Evolutionary conservation across 1,284 basidiomycete genomes (phyloP).

Genomic region (Heterobasidion annosum): DNA sequence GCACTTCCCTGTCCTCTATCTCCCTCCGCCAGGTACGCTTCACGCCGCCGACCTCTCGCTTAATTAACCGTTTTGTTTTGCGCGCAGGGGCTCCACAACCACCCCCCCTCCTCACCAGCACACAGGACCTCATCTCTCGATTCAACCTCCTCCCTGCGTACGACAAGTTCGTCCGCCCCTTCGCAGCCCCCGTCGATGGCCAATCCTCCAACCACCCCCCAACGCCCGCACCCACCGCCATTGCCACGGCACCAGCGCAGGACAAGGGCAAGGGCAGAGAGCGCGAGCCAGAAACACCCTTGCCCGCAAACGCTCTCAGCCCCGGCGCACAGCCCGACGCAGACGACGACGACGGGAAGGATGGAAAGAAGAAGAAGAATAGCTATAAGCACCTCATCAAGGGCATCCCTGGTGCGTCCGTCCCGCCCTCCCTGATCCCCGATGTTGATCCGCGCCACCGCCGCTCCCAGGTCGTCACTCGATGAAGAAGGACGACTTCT

Average conservation of each 20-base stretch:
- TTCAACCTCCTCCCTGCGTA: slow-evolving; percentile 62
- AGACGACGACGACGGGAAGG: slow-evolving; percentile 44
- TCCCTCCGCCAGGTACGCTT: slow-evolving; percentile 23
- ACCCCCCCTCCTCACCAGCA: slow-evolving; percentile 48
- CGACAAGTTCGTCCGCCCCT: slow-evolving; percentile 64
- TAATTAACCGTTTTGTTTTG: not conserved
- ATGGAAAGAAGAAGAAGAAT: slow-evolving; percentile 73
- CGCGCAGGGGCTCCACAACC: slow-evolving; percentile 34
- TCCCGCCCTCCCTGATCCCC: slow-evolving; percentile 1
- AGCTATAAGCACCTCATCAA: slow-evolving; percentile 72
- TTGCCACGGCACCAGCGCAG: not conserved
- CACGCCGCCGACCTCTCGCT: not conserved
- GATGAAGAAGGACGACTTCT: slow-evolving; percentile 72
- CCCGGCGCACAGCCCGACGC: slow-evolving; percentile 37
- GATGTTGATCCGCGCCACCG: slow-evolving; percentile 5
- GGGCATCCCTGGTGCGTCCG: slow-evolving; percentile 56
- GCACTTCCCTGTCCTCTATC: slow-evolving; percentile 14
- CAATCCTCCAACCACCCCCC: slow-evolving; percentile 14
- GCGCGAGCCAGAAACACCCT: slow-evolving; percentile 23
- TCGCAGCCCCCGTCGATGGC: slow-evolving; percentile 20
- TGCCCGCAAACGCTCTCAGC: slow-evolving; percentile 21
- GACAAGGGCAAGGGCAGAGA: slow-evolving; percentile 65
- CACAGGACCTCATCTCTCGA: slow-evolving; percentile 64
- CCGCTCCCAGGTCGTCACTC: slow-evolving; percentile 58
- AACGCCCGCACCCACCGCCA: slow-evolving; percentile 13